A percentile compares a stretch with the other conserved stretches of the same genome.
phyloP scores from a whole-genome alignment of 306 rosid species.

The Vigna angularis region DNA sequence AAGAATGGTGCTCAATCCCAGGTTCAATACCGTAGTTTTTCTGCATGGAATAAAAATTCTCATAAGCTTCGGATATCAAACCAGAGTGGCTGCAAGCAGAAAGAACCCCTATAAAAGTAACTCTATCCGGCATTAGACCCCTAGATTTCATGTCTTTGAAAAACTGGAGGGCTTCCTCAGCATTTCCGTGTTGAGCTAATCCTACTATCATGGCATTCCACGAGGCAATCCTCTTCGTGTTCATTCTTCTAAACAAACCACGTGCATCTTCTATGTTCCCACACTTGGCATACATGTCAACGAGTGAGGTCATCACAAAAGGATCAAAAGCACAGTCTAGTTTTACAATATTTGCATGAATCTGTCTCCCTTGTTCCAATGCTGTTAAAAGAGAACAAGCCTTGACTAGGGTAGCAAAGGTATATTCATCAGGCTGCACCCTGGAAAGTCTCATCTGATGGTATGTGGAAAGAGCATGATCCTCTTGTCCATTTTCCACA shows the following conservation, averaged over 20 bases:
- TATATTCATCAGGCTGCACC: slow-evolving; percentile 78
- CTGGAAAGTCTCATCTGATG: slow-evolving; percentile 76
- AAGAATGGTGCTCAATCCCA: slow-evolving; percentile 77
- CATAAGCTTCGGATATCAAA: slow-evolving; percentile 68
- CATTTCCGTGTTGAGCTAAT: slow-evolving; percentile 85
- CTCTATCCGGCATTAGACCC: slow-evolving; percentile 66
- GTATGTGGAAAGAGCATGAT: slow-evolving; percentile 64
- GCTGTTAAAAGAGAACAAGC: slow-evolving; percentile 75
- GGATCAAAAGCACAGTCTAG: slow-evolving; percentile 64
- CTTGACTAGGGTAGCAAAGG: slow-evolving; percentile 81
- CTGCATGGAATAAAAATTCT: slow-evolving; percentile 66
- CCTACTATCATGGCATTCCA: slow-evolving; percentile 93
- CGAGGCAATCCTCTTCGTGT: slow-evolving; percentile 54
- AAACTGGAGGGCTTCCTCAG: slow-evolving; percentile 68
- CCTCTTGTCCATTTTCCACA: slow-evolving; percentile 80
- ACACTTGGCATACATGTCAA: slow-evolving; percentile 90
- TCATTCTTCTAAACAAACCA: slow-evolving; percentile 59
- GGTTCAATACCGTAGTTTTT: slow-evolving; percentile 63
- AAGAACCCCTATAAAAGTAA: slow-evolving; percentile 78
- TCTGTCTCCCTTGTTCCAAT: slow-evolving; percentile 80
- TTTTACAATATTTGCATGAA: slow-evolving; percentile 82
- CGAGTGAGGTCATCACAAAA: slow-evolving; percentile 82
- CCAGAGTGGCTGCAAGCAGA: slow-evolving; percentile 88
- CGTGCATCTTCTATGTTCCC: slow-evolving; percentile 78
- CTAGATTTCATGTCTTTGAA: slow-evolving; percentile 64